Conservation (phyloP, 2,329 filamentous ascomycete species). For the Fusarium nygamai region DNA sequence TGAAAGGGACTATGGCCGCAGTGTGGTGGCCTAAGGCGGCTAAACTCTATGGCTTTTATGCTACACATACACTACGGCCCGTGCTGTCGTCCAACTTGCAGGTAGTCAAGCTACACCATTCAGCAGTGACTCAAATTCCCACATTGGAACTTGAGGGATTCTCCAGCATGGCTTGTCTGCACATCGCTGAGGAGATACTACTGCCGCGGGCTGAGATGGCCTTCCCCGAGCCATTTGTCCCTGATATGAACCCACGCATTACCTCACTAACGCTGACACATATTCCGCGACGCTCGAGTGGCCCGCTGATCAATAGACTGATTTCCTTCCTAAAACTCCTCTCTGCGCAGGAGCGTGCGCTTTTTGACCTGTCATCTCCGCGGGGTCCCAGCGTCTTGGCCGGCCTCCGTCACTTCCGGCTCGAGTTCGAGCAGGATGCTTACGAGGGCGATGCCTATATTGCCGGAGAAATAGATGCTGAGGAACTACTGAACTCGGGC, state of each 20-base stretch:
- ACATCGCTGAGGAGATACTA: slow-evolving; percentile 58
- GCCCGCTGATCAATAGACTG: slow-evolving; percentile 60
- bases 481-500: slow-evolving; percentile 53
- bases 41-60: slow-evolving; percentile 55
- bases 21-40: slow-evolving; percentile 48
- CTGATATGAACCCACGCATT: slow-evolving; percentile 67
- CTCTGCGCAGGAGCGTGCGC: slow-evolving; percentile 59
- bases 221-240: slow-evolving; percentile 60
- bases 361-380: slow-evolving; percentile 50
- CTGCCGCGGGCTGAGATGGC: slow-evolving; percentile 55
- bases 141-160: slow-evolving; percentile 54
- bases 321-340: slow-evolving; percentile 58
- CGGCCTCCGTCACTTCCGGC: slow-evolving; percentile 63
- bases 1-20: neutral
- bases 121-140: slow-evolving; percentile 65
- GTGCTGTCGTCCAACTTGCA: slow-evolving; percentile 64
- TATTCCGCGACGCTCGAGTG: slow-evolving; percentile 64
- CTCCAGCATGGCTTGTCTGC: slow-evolving; percentile 49
- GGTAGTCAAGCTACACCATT: slow-evolving; percentile 66
- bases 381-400: slow-evolving; percentile 56
- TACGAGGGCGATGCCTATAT: slow-evolving; percentile 49
- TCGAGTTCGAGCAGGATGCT: slow-evolving; percentile 63
- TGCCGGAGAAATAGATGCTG: slow-evolving; percentile 52
- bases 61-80: slow-evolving; percentile 61
- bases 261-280: slow-evolving; percentile 62